These are phyloP conservation scores for Podaxis sp. DNA, from an alignment of 768 basidiomycete species.

Conservation along the genomic window DNA sequence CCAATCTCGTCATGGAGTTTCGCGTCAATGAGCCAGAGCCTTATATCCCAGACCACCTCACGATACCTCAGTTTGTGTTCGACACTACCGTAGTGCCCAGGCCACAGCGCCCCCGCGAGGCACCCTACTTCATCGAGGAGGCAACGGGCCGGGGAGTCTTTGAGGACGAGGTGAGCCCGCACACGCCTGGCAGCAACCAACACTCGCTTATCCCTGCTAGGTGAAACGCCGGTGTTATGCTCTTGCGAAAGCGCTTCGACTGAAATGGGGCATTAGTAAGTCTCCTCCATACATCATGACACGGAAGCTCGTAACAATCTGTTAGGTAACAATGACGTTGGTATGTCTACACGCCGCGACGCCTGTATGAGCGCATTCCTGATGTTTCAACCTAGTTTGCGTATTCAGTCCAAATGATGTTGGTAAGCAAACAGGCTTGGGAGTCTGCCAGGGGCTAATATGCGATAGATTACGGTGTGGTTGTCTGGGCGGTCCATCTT, in stretches of 20 bases:
- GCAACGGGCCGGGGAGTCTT: slow-evolving; percentile 38
- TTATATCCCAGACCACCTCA: slow-evolving; percentile 56
- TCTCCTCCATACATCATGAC: not conserved
- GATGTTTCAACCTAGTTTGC: slow-evolving; percentile 37
- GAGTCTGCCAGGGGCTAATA: not conserved
- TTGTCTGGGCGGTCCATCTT: slow-evolving; percentile 56
- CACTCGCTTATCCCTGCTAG: slow-evolving; percentile 12
- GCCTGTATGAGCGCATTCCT: not conserved
- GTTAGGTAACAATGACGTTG: slow-evolving; percentile 47
- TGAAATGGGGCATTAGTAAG: slow-evolving; percentile 46
- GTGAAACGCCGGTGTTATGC: slow-evolving; percentile 37
- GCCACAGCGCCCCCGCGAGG: slow-evolving; percentile 39
- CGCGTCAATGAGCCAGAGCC: slow-evolving; percentile 29
- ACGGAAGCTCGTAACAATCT: slow-evolving; percentile 1
- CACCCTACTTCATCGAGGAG: slow-evolving; percentile 61
- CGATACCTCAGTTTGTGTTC: slow-evolving; percentile 64
- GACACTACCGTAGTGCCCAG: slow-evolving; percentile 34
- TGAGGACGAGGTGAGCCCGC: slow-evolving; percentile 41
- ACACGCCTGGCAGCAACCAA: not conserved
- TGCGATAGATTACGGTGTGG: slow-evolving; percentile 45
- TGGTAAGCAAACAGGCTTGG: slow-evolving; percentile 31
- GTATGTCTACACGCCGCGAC: slow-evolving; percentile 27
- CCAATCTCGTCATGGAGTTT: slow-evolving; percentile 29
- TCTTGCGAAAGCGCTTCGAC: slow-evolving; percentile 50
- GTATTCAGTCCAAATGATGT: slow-evolving; percentile 62